Conservation (phyloP, 225 moss, liverwort and hornwort species). For the Marchantia polymorpha region DNA sequence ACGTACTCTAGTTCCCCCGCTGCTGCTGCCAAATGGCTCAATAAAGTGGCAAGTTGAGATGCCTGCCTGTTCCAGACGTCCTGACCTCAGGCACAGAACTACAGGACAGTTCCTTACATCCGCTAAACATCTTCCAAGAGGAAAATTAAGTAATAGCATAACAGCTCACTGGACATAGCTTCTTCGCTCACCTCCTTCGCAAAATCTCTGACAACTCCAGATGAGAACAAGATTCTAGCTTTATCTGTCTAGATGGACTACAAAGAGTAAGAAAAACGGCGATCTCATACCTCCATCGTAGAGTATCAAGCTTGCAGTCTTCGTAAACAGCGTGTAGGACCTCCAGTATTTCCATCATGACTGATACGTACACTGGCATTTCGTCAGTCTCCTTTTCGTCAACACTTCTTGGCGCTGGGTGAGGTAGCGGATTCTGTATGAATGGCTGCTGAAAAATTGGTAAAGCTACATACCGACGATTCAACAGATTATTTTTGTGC, state of each 20-base stretch:
- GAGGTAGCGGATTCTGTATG: constrained; percentile 51
- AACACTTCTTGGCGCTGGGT: constrained; percentile 52
- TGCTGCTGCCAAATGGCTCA: constrained; percentile 84
- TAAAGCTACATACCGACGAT: constrained; percentile 64
- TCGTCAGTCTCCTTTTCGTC: constrained; percentile 55
- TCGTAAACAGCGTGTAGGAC: constrained; percentile 93
- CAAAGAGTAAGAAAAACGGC: background rate
- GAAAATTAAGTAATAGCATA: background rate
- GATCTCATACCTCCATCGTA: constrained; percentile 69
- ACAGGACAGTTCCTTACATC: background rate
- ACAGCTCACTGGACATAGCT: background rate
- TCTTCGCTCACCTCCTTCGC: background rate
- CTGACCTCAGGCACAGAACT: constrained; percentile 1
- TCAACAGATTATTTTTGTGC: constrained; percentile 79
- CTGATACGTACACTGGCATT: constrained; percentile 73
- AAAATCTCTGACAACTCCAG: background rate
- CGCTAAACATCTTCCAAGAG: background rate
- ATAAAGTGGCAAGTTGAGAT: constrained; percentile 76
- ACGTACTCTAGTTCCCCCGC: constrained; percentile 86
- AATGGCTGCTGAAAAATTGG: constrained; percentile 51
- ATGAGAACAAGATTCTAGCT: background rate
- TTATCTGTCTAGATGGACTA: background rate
- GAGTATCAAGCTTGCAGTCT: constrained; percentile 92
- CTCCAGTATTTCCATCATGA: constrained; percentile 94
- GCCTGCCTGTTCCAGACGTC: constrained; percentile 53